Percentiles rank a stretch among this genome's conserved stretches.
Conservation (phyloP, 1,284 basidiomycete genomes). For the Chalciporus piperatoides region DNA sequence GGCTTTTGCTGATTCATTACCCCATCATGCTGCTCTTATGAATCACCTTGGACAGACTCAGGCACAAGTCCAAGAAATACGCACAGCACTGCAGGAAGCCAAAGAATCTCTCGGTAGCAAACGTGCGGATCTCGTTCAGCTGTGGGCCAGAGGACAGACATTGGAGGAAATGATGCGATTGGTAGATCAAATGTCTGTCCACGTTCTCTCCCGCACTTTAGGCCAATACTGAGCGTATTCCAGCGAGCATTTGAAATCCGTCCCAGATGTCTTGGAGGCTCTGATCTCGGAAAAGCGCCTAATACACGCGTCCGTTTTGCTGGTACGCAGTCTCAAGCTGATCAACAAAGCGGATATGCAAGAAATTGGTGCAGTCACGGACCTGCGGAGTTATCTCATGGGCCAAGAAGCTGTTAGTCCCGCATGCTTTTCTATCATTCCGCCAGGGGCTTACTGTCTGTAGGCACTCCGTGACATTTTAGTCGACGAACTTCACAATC, state of each 20-base stretch:
- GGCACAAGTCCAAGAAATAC: conserved; percentile 68
- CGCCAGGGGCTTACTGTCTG: conserved; percentile 16
- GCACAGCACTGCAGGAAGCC: conserved; percentile 70
- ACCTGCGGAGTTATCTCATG: conserved; percentile 82
- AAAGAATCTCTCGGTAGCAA: conserved; percentile 77
- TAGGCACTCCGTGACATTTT: conserved; percentile 90
- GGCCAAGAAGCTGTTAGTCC: conserved; percentile 80
- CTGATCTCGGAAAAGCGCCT: conserved; percentile 96
- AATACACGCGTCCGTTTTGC: conserved; percentile 83
- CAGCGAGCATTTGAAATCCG: conserved; percentile 86
- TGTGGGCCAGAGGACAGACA: conserved; percentile 80
- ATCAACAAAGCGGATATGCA: conserved; percentile 91
- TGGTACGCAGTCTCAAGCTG: conserved; percentile 85
- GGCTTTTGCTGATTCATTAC: conserved; percentile 86
- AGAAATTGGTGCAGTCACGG: conserved; percentile 91
- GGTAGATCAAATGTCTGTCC: conserved; percentile 83
- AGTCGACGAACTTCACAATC: conserved; percentile 94
- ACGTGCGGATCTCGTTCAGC: conserved; percentile 80
- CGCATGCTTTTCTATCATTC: background rate
- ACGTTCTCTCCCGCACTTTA: conserved; percentile 1
- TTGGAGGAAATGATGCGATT: conserved; percentile 89
- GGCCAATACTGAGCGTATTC: conserved; percentile 11
- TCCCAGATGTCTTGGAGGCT: conserved; percentile 90
- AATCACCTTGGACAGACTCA: conserved; percentile 70
- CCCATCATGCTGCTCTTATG: conserved; percentile 79